These are phyloP conservation scores for Pestalotiopsis sp. DNA, from an alignment of 2,329 filamentous ascomycete genomes.

Conservation along the genomic window DNA sequence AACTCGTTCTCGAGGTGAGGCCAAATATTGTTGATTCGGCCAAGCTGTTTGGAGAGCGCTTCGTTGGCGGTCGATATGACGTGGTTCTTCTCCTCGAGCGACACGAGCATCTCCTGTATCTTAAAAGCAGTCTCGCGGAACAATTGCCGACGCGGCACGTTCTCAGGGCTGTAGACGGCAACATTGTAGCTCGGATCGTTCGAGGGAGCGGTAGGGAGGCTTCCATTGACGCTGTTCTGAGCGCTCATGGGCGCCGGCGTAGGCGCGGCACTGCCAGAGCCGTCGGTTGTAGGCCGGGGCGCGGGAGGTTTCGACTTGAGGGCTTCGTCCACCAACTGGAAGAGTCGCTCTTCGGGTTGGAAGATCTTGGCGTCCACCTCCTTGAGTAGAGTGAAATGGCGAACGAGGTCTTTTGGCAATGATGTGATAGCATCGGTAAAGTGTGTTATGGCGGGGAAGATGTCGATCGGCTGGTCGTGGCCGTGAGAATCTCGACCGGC, in stretches of 20 bases:
- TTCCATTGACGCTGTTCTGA: constrained; percentile 47
- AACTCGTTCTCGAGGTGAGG: constrained; percentile 86
- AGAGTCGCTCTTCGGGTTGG: constrained; percentile 80
- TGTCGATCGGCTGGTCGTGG: constrained; percentile 63
- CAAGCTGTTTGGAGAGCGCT: constrained; percentile 80
- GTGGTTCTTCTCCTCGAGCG: constrained; percentile 96
- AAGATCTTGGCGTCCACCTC: constrained; percentile 98
- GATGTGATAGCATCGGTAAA: constrained; percentile 93
- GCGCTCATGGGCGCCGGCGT: constrained; percentile 50
- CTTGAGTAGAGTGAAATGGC: constrained; percentile 93
- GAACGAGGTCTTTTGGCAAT: constrained; percentile 90
- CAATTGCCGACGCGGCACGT: constrained; percentile 69
- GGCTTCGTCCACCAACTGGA: constrained; percentile 71
- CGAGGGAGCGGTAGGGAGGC: constrained; percentile 39
- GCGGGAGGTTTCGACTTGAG: constrained; percentile 52
- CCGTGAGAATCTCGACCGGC: constrained; percentile 45
- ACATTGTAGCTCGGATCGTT: constrained; percentile 45
- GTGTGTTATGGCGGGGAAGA: constrained; percentile 67
- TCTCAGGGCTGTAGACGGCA: constrained; percentile 54
- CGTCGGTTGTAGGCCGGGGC: constrained; percentile 45
- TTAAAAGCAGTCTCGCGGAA: constrained; percentile 78
- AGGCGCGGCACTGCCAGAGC: constrained; percentile 41
- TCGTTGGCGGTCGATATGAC: constrained; percentile 93
- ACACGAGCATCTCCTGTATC: constrained; percentile 82
- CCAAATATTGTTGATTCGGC: constrained; percentile 84